Base-by-base conservation (phyloP, 106 monocot species). In the Phalaenopsis aphrodite region DNA sequence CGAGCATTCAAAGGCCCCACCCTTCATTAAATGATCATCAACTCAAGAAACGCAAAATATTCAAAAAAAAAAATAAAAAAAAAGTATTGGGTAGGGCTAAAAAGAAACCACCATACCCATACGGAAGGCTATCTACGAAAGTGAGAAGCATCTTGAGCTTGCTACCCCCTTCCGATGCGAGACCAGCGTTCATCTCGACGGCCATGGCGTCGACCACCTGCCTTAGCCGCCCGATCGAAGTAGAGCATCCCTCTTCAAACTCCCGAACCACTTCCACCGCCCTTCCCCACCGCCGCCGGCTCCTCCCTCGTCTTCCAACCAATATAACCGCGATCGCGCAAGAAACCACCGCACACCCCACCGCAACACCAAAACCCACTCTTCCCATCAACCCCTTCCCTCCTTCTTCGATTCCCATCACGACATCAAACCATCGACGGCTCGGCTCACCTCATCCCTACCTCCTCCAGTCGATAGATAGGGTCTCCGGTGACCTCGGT, bases 121-220 rank as follows among this genome's bases (percentile, higher is more conserved):
- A 58, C 38, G 93, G 93, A 23, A 93, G 88, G 10, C 52, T 56
- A 42, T 93, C 88, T 55, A 93, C 78, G 84, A 83, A 93, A 76
- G 93, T 88, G 49, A 93, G 88, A 14, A 88, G 85, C 93, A 93
- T 93, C 83, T 88, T 90, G 52, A 93, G 93, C 83, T 93, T 93
- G 85, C 93, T 93, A 21, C 90, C 93, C 1, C 93, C 93, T 58
- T 93, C 90, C 5, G 93, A 93, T 2, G 93, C 93, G 73, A 93
- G 86, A 0, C 93, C 93, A 30, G 93, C 93, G 85, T 93, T 87
- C 93, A 93, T 93, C 93, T 93, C 93, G 15, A 93, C 93, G 17
- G 88, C 93, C 88, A 93, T 90, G 69, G 93, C 93, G 72, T 93
- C 90, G 8, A 90, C 93, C 69, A 93, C 90, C 85, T 90, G 92